Percentiles rank a stretch among this genome's conserved stretches.
These are phyloP conservation scores for Nakazawaea siamensis DNA, from an alignment of 805 yeast genomes.

Conservation along the genomic window DNA sequence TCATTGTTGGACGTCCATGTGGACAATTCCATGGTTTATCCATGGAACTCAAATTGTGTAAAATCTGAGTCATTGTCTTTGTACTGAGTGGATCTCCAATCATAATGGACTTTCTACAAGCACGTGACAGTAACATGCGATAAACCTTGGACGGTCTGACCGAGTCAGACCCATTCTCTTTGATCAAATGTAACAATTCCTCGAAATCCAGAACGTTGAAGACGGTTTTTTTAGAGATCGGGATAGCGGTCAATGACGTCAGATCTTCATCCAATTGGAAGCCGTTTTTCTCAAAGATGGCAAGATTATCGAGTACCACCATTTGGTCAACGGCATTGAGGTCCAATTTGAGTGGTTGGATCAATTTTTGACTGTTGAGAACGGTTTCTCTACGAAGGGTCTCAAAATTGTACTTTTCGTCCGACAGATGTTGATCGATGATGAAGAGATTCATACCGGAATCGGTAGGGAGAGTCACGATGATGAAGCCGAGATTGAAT, in stretches of 20 bases:
- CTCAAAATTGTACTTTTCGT: conserved; percentile 91
- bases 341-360: conserved; percentile 48
- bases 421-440: conserved; percentile 96
- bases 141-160: conserved; percentile 72
- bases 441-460: conserved; percentile 58
- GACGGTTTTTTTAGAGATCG: conserved; percentile 60
- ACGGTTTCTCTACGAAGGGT: conserved; percentile 43
- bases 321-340: conserved; percentile 75
- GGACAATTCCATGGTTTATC: conserved; percentile 98
- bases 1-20: conserved; percentile 95
- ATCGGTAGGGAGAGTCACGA: conserved; percentile 44
- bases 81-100: conserved; percentile 64
- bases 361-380: conserved; percentile 65
- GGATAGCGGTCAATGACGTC: conserved; percentile 53
- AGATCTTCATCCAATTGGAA: conserved; percentile 47
- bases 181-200: conserved; percentile 65
- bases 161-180: conserved; percentile 35
- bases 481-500: conserved; percentile 90
- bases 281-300: conserved; percentile 66
- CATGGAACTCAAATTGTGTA: conserved; percentile 55
- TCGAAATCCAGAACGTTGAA: conserved; percentile 65
- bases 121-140: conserved; percentile 86
- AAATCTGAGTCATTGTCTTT: conserved; percentile 60
- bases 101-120: conserved; percentile 93
- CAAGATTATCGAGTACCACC: conserved; percentile 50